Base-by-base conservation (phyloP, 2,329 filamentous ascomycete genomes). In the Bipolaris zeicola region DNA sequence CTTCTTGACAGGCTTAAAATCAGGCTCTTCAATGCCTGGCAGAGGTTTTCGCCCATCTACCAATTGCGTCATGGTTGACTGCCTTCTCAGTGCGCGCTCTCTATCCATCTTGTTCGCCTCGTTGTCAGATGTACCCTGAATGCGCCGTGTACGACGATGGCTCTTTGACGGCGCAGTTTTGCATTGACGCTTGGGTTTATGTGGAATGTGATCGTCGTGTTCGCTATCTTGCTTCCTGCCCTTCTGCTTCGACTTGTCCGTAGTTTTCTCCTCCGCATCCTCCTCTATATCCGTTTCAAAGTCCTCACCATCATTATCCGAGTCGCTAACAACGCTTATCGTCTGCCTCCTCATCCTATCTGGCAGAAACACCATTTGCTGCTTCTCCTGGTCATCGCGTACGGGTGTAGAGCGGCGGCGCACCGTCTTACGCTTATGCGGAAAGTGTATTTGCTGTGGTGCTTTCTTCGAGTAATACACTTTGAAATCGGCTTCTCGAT, bases 31-130 rank as follows among this genome's bases (percentile, higher is more conserved):
- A 0, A 45, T 50, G 1, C 55, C 62, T n/a, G 60, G 59, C 2
- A 50, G 20, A 8, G 71, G 68, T 34, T 50, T 58, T 5, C 71
- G 61, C 10, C 71, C 70, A 42, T 68, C 62, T 0, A 65, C 62
- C 5, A 75, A 36, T 39, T 75, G 73, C 14, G 73, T 75, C 72
- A 75, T 74, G 18, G 73, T 75, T 26, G 73, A 74, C 34, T 75
- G 73, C 49, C 68, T 67, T 38, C 62, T 65, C 11, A 67, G 39
- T 16, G 55, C 64, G n/a, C 47, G 57, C 28, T 47, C 39, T 6
- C 39, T 48, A 7, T 57, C 53, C 22, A 31, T 22, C 22, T 57
- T 53, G 14, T 45, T 46, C 0, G 51, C 33, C 22, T 58, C 60
- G 6, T 56, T 31, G 26, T 61, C 52, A 6, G 55, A 38, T 11